phyloP scores from a whole-genome alignment of 768 basidiomycete species.

The Xerocomellus chrysenteron region DNA sequence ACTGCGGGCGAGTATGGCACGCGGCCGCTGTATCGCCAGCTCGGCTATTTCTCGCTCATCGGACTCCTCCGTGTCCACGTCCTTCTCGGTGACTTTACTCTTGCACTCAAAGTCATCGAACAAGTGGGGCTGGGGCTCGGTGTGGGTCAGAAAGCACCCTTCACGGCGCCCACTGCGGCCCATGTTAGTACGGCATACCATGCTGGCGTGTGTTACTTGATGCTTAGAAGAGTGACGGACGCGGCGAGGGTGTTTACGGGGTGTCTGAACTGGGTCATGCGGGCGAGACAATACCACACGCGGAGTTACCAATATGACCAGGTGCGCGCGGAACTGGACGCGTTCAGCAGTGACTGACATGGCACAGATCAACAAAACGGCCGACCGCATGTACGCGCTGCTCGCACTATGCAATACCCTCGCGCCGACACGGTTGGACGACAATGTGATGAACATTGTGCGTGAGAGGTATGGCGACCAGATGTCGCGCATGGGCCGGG shows the following conservation, averaged over 20 bases:
- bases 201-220: constrained; percentile 95
- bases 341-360: background rate
- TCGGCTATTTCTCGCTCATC: constrained; percentile 96
- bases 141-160: constrained; percentile 88
- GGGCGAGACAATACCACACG: constrained; percentile 96
- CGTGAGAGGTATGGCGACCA: constrained; percentile 96
- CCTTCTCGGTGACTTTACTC: constrained; percentile 91
- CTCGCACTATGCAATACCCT: constrained; percentile 92
- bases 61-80: constrained; percentile 95
- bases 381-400: constrained; percentile 96
- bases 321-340: constrained; percentile 38
- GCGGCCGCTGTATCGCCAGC: constrained; percentile 86
- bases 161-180: constrained; percentile 93
- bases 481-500: constrained; percentile 77
- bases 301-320: constrained; percentile 96
- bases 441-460: constrained; percentile 89
- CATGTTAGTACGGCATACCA: constrained; percentile 96
- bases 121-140: constrained; percentile 90
- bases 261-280: constrained; percentile 91
- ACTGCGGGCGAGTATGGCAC: constrained; percentile 90
- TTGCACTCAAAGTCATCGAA: constrained; percentile 94
- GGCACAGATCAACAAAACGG: constrained; percentile 89
- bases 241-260: constrained; percentile 92
- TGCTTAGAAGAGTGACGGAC: constrained; percentile 91
- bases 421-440: constrained; percentile 89